Base-by-base conservation (phyloP, 306 rosid species). In the Vigna nakashimae region DNA sequence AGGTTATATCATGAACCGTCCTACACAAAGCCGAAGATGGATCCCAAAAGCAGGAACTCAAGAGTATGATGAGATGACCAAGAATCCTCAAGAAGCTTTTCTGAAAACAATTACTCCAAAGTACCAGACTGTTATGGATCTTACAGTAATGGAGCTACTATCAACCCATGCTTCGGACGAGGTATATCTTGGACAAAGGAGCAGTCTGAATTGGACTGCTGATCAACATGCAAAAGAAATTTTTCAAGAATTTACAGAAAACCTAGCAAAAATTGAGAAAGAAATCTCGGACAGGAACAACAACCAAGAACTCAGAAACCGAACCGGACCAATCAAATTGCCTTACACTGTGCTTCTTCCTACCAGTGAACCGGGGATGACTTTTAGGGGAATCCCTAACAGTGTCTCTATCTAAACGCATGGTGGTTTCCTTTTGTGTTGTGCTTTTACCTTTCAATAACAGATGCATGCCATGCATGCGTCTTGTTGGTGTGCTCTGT, bases 261-360 rank as follows among this genome's bases (percentile, higher is more conserved):
- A 14, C 57, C 76, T 12, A 74, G 79, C 13, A 42, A 70, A 48
- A 69, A 85, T 43, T 76, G 91, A 84, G 58, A 55, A 1, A 5
- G 58, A 42, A 3, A 73, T 89, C 43, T 46, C 3, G 0, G 15
- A n/a, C 20, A 80, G 75, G 86, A 91, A 91, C 70, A 2, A 46
- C 0, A 16, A 51, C 13, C 55, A 17, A 65, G 55, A 51, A 1
- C 46, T 82, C 45, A 64, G 67, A 42, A 89, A 90, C 57, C 69
- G 98, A 7, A 6, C 3, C 17, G 94, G 98, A 5, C 96, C 91
- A 0, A 80, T 77, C 7, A 76, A 90, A 15, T 30, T 90, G 67
- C 96, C 96, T 0, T 94, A 94, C 63, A 90, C 92, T 34, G 40
- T 91, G 77, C 94, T 91, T 6, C 59, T 74, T 83, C 98, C 90